phyloP scores from a whole-genome alignment of 495 filamentous ascomycete genomes.

The Aspergillus cristatus region DNA sequence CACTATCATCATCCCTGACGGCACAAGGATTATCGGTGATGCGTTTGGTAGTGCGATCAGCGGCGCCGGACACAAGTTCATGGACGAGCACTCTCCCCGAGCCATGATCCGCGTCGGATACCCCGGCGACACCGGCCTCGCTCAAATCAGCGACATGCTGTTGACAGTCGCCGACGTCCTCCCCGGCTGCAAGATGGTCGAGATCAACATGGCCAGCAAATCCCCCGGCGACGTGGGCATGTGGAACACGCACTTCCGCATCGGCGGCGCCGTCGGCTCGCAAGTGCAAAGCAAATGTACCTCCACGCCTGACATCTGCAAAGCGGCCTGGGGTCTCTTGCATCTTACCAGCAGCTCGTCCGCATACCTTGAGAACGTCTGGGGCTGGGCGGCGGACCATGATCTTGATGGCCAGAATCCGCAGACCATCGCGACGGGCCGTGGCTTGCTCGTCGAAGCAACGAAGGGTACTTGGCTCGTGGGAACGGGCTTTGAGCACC shows the following conservation, averaged over 20 bases:
- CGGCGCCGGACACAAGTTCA: slow-evolving; percentile 38
- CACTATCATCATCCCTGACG: slow-evolving; percentile 43
- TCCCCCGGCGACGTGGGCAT: slow-evolving; percentile 47
- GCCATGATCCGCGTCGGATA: slow-evolving; percentile 47
- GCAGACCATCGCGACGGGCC: slow-evolving; percentile 40
- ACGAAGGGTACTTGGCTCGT: slow-evolving; percentile 34
- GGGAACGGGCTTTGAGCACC: slow-evolving; percentile 36
- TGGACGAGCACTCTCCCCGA: slow-evolving; percentile 31
- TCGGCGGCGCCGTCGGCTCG: slow-evolving; percentile 41
- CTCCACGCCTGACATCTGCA: slow-evolving; percentile 29
- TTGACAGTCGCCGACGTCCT: slow-evolving; percentile 40
- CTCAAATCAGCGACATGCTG: slow-evolving; percentile 46
- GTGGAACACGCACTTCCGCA: slow-evolving; percentile 46
- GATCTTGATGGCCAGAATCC: slow-evolving; percentile 30
- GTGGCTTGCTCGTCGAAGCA: slow-evolving; percentile 41
- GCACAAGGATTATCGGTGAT: slow-evolving; percentile 44
- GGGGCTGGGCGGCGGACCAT: slow-evolving; percentile 51
- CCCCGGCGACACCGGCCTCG: slow-evolving; percentile 40
- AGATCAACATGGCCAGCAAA: slow-evolving; percentile 43
- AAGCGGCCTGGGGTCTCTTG: slow-evolving; percentile 41
- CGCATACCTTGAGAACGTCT: slow-evolving; percentile 49
- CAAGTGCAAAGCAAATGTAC: slow-evolving; percentile 32
- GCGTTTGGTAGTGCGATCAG: slow-evolving; percentile 34
- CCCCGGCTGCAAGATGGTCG: slow-evolving; percentile 35
- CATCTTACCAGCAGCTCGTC: slow-evolving; percentile 40